Conservation (phyloP, 805 yeast genomes). For the Teunomyces kruisii region DNA sequence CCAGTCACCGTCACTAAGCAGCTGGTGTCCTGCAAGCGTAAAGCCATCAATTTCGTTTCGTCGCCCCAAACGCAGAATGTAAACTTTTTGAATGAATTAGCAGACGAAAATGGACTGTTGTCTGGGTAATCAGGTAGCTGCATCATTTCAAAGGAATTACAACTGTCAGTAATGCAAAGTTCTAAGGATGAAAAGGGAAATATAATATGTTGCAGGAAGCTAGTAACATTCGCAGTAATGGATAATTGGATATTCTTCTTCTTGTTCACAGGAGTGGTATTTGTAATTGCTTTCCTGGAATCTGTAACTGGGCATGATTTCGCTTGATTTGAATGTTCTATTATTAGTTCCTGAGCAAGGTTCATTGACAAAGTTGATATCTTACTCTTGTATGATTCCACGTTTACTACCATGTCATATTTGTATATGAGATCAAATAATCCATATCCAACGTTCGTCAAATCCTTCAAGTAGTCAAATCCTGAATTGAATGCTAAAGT, state of each 20-base stretch:
- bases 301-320: too few relatives aligned
- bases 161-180: background rate
- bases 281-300: background rate
- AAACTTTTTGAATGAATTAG: background rate
- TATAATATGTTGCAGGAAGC: conserved; percentile 10
- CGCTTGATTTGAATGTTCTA: background rate
- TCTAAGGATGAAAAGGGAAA: conserved; percentile 13
- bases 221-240: background rate
- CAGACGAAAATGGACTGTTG: conserved; percentile 1
- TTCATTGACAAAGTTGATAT: conserved; percentile 15
- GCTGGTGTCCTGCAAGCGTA: conserved; percentile 6
- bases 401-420: conserved; percentile 11
- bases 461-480: conserved; percentile 6
- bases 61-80: conserved; percentile 9
- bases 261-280: background rate
- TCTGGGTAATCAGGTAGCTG: conserved; percentile 1
- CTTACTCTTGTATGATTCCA: conserved; percentile 19
- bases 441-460: conserved; percentile 9
- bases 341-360: conserved; percentile 7
- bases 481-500: background rate
- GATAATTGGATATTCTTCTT: background rate
- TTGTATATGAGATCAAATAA: conserved; percentile 7
- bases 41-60: conserved; percentile 5
- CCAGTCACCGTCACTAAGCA: conserved; percentile 14
- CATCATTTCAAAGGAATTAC: background rate